Percentiles rank a stretch among this genome's conserved stretches.
Conservation (phyloP, 106 monocot species). For the Acorus gramineus region DNA sequence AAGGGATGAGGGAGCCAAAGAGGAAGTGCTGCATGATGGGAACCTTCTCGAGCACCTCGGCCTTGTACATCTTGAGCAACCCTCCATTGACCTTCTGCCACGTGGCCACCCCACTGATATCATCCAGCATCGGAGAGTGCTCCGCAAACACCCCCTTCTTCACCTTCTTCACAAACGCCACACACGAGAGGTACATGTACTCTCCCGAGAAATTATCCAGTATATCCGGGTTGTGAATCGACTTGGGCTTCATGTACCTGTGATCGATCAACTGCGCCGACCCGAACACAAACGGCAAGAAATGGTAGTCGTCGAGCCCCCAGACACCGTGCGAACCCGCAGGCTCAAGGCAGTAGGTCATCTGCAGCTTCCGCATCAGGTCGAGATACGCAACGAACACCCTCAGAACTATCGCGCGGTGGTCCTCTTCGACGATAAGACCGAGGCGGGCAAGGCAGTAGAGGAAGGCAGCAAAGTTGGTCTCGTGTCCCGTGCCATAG, state of each 20-base stretch:
- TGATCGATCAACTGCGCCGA: conserved; percentile 90
- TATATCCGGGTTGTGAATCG: conserved; percentile 89
- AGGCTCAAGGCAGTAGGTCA: conserved; percentile 61
- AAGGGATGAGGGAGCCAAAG: conserved; percentile 84
- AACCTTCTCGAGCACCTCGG: conserved; percentile 98
- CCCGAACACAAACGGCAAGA: conserved; percentile 84
- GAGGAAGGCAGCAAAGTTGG: conserved; percentile 81
- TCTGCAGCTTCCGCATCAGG: conserved; percentile 80
- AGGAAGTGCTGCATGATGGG: conserved; percentile 99
- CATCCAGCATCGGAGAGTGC: conserved; percentile 96
- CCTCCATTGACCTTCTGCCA: conserved; percentile 96
- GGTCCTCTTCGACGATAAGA: conserved; percentile 64
- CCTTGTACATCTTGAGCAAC: conserved; percentile 97
- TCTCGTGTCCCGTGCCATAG: conserved; percentile 94
- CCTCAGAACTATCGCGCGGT: conserved; percentile 47
- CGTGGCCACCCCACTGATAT: conserved; percentile 76
- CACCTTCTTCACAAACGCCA: conserved; percentile 80
- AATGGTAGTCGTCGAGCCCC: conserved; percentile 96
- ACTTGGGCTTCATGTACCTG: conserved; percentile 98
- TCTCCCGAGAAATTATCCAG: conserved; percentile 77
- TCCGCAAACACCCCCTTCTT: conserved; percentile 93
- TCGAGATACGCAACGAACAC: conserved; percentile 64
- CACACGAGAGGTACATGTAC: conserved; percentile 75
- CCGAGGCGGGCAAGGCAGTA: conserved; percentile 80
- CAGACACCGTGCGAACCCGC: conserved; percentile 96